Evolutionary conservation across 2,329 filamentous ascomycete genomes (phyloP).

Genomic region (Ascochyta rabiei): DNA sequence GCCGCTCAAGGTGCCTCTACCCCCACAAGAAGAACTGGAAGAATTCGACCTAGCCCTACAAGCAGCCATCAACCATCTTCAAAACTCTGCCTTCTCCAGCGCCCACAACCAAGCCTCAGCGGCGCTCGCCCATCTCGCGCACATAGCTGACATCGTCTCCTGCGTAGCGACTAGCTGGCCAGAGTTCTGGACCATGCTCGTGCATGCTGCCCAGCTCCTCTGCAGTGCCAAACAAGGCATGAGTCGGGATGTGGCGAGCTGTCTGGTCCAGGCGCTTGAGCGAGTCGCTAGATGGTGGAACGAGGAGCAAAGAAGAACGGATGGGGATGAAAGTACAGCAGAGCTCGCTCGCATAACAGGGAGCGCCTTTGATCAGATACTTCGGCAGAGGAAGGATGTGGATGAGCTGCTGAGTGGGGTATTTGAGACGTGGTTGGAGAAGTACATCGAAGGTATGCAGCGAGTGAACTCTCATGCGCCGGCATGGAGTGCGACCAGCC

Average conservation of each 20-base stretch:
- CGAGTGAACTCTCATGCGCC: no score
- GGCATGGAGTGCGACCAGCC: no score
- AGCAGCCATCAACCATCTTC: conserved; percentile 10
- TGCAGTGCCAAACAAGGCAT: conserved; percentile 60
- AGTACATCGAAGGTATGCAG: not conserved
- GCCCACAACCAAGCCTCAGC: conserved; percentile 63
- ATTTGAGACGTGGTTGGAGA: conserved; percentile 16
- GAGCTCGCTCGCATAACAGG: conserved; percentile 3
- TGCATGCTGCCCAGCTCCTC: conserved; percentile 67
- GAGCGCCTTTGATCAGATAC: not conserved
- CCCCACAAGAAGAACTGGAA: conserved; percentile 7
- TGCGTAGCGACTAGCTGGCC: conserved; percentile 32
- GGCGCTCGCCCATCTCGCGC: conserved; percentile 58
- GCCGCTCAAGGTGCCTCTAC: not conserved
- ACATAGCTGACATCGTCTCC: conserved; percentile 48
- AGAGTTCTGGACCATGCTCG: conserved; percentile 62
- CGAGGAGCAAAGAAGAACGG: not conserved
- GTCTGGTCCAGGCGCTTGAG: conserved; percentile 55
- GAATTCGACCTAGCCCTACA: conserved; percentile 14
- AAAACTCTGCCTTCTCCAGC: conserved; percentile 52
- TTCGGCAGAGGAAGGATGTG: conserved; percentile 10
- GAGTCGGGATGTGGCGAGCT: conserved; percentile 62
- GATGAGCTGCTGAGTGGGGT: conserved; percentile 1
- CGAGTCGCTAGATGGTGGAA: conserved; percentile 13
- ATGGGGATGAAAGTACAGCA: not conserved